Base-by-base conservation (phyloP, 495 filamentous ascomycete species). In the Aspergillus incahuasiensis region DNA sequence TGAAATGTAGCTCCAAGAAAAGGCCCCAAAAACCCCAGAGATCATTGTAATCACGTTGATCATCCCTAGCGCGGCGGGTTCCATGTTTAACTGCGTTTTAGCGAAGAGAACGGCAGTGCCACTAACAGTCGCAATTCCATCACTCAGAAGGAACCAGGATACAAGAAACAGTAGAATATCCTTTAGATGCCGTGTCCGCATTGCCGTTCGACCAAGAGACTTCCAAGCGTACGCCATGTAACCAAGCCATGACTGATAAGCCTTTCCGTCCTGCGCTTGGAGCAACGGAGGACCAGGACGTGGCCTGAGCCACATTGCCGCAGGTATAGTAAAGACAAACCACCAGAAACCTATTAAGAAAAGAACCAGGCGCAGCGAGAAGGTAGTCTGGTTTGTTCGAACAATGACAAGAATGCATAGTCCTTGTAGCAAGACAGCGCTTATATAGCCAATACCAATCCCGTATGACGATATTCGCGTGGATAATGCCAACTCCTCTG, bases 61-160 rank as follows among this genome's bases (percentile, higher is more conserved):
- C 65, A 97, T 74, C 3, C 90, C 94, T n/a, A 98, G 73, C 5
- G 86, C 88, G 60, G 88, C 88, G 1, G 91, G 84, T 48, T 86
- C 79, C 94, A 98, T 97, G 60, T 87, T 78, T 5, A 98, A 80
- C 54, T 92, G 82, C 0, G 92, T 98, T 72, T 98, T 98, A 3
- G 91, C 94, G 66, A 95, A 98, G 11, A 98, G 78, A 19, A 98
- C 88, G 8, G 94, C 94, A 7, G 94, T 97, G 8, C 94, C 95
- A 49, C 89, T 94, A 13, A 95, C 90, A 0, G 94, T 98, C 9
- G 94, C 94, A 59, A 98, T 94, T 28, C 87, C 90, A 55, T 98
- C 94, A 44, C 87, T 92, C 2, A 98, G 81, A 13, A 98, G 78
- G 67, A 98, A 97, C 94, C 94, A 98, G 16, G 91, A 90, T 5